Conservation (phyloP, 371 early-diverging fungal species). For the Mucor irregularis region DNA sequence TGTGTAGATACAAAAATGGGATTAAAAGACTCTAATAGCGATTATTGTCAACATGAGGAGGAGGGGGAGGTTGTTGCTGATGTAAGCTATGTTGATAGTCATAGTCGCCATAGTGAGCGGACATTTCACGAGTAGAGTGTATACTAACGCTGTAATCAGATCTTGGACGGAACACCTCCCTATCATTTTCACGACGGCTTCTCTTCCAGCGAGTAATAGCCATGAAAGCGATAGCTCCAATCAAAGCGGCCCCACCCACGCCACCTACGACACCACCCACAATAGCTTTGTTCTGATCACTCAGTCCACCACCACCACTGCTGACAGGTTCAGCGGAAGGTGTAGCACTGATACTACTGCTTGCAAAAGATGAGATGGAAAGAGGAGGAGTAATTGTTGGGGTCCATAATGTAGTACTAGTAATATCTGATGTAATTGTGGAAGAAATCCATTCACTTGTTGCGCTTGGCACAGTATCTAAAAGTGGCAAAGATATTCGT, state of each 20-base stretch:
- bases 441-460: too few species aligned
- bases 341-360: too few species aligned
- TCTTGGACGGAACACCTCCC: slow-evolving; percentile 13
- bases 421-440: too few species aligned
- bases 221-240: slow-evolving; percentile 1
- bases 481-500: neutral
- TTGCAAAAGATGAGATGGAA: too few species aligned
- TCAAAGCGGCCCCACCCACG: slow-evolving; percentile 9
- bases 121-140: neutral
- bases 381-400: too few species aligned
- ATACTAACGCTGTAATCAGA: slow-evolving; percentile 10
- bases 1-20: too few species aligned
- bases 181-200: slow-evolving; percentile 4
- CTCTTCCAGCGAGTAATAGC: neutral
- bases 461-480: neutral
- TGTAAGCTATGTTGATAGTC: neutral
- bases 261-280: slow-evolving; percentile 25
- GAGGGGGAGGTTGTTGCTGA: neutral
- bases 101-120: neutral
- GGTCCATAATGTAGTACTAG: neutral
- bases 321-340: neutral
- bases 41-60: neutral
- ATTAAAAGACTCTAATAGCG: neutral
- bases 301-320: neutral
- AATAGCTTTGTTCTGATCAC: slow-evolving; percentile 17